These are phyloP conservation scores for Ramaria rubella DNA, from an alignment of 768 basidiomycete species.

Conservation along the genomic window DNA sequence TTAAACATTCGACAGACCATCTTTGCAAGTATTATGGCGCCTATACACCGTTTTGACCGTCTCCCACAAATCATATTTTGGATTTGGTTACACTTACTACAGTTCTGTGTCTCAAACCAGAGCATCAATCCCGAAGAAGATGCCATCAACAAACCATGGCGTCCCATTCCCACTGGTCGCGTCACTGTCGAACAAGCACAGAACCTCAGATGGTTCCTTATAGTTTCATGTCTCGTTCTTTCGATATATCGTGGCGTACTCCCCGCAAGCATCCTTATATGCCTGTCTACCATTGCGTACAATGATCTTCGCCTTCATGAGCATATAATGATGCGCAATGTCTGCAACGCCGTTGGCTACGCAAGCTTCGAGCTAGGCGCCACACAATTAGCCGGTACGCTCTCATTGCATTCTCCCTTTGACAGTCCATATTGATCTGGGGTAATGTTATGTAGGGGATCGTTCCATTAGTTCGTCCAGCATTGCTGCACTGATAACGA, in stretches of 20 bases:
- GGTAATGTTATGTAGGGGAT: not conserved
- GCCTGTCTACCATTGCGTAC: slow-evolving; percentile 4
- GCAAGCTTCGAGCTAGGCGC: slow-evolving; percentile 10
- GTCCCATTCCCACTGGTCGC: slow-evolving; percentile 28
- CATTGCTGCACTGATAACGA: slow-evolving; percentile 19
- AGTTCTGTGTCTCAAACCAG: slow-evolving; percentile 28
- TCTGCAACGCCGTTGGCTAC: slow-evolving; percentile 8
- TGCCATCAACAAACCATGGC: slow-evolving; percentile 23
- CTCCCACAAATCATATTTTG: slow-evolving; percentile 18
- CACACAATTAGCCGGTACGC: slow-evolving; percentile 8
- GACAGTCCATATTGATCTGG: not conserved
- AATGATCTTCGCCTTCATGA: slow-evolving; percentile 6
- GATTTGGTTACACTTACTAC: slow-evolving; percentile 28
- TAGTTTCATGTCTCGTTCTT: slow-evolving; percentile 21
- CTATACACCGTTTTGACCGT: not conserved
- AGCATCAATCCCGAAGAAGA: slow-evolving; percentile 23
- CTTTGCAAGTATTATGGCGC: slow-evolving; percentile 7
- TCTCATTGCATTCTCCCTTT: not conserved
- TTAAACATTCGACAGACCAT: not conserved
- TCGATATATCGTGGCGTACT: slow-evolving; percentile 14
- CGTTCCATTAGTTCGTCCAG: slow-evolving; percentile 4
- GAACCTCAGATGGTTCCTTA: slow-evolving; percentile 4
- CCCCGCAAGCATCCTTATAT: slow-evolving; percentile 10
- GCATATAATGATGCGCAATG: slow-evolving; percentile 7
- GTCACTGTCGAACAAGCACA: slow-evolving; percentile 14